Conservation (phyloP, 345 rosid species). For the Boechera divaricarpa region DNA sequence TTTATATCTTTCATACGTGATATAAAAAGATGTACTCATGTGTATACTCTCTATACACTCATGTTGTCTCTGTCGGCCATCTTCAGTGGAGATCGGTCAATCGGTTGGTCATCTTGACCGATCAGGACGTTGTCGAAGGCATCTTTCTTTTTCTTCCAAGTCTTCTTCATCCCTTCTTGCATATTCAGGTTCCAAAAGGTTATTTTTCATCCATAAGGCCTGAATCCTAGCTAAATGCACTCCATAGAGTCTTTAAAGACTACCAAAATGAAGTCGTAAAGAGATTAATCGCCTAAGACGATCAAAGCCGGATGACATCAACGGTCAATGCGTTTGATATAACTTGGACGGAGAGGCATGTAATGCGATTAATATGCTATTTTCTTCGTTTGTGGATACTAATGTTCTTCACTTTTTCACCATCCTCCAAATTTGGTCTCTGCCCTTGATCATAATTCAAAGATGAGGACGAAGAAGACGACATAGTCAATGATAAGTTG, state of each 20-base stretch:
- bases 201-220: background rate
- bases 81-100: background rate
- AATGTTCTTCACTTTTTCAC: slow-evolving; percentile 19
- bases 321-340: background rate
- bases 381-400: slow-evolving; percentile 42
- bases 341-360: background rate
- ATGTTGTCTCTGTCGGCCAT: slow-evolving; percentile 10
- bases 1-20: background rate
- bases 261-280: background rate
- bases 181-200: background rate
- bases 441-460: background rate
- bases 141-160: slow-evolving; percentile 4
- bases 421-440: slow-evolving; percentile 21
- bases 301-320: background rate
- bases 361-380: slow-evolving; percentile 11
- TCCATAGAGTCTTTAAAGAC: background rate
- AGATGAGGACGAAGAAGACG: slow-evolving; percentile 34
- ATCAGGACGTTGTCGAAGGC: background rate
- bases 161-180: slow-evolving; percentile 15
- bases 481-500: slow-evolving; percentile 28
- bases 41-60: no score
- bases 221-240: slow-evolving; percentile 14
- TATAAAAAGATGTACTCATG: background rate
- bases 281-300: background rate
- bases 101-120: background rate